A percentile compares a stretch with the other conserved stretches of the same genome.
phyloP scores from a whole-genome alignment of 441 rosid species.

The Sinapis alba region DNA sequence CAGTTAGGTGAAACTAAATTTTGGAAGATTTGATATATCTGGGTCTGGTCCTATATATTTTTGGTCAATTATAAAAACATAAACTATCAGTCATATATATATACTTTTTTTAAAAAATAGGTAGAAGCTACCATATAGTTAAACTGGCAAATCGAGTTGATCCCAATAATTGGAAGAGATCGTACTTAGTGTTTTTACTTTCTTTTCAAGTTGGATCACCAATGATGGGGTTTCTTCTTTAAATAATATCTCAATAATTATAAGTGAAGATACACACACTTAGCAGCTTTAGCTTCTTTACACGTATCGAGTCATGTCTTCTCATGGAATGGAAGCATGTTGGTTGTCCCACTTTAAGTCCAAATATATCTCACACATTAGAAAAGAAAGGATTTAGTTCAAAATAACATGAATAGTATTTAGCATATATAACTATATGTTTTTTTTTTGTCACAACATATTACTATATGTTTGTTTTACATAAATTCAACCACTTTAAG shows the following conservation, averaged over 20 bases:
- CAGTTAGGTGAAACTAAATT: background rate
- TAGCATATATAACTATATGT: slow-evolving; percentile 2
- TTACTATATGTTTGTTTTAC: slow-evolving; percentile 30
- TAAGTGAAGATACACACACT: slow-evolving; percentile 40
- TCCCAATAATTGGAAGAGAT: slow-evolving; percentile 64
- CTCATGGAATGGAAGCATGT: slow-evolving; percentile 54
- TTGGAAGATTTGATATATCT: slow-evolving; percentile 3
- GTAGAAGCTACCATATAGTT: slow-evolving; percentile 12
- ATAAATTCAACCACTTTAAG: slow-evolving; percentile 51
- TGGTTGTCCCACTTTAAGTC: slow-evolving; percentile 57
- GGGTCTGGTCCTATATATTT: slow-evolving; percentile 4
- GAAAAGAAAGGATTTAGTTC: slow-evolving; percentile 14
- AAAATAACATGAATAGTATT: slow-evolving; percentile 17
- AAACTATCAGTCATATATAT: background rate
- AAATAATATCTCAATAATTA: slow-evolving; percentile 21
- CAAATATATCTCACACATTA: slow-evolving; percentile 36
- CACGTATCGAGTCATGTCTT: slow-evolving; percentile 53
- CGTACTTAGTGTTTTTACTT: slow-evolving; percentile 27
- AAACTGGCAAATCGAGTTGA: slow-evolving; percentile 35
- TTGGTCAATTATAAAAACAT: background rate
- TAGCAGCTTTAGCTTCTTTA: slow-evolving; percentile 52
- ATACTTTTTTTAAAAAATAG: background rate
- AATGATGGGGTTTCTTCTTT: slow-evolving; percentile 50
- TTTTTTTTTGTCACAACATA: too few relatives aligned
- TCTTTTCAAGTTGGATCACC: slow-evolving; percentile 44